phyloP scores from a whole-genome alignment of 169 alveolate species.

The Plasmodium relictum region DNA sequence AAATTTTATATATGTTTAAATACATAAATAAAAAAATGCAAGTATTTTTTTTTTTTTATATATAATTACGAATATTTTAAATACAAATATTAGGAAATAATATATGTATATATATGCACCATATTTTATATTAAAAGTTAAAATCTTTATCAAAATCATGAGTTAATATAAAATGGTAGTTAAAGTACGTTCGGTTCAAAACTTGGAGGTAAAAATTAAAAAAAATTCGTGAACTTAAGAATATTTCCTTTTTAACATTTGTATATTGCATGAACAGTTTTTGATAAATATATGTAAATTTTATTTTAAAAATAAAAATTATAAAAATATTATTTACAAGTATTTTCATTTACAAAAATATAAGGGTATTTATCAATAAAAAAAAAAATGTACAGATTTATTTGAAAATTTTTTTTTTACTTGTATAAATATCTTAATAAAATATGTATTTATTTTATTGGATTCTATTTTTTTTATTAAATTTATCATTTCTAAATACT shows the following conservation, averaged over 20 bases:
- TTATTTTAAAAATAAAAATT: no score
- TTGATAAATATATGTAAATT: background rate
- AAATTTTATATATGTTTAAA: background rate
- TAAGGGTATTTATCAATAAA: no score
- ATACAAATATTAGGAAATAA: slow-evolving; percentile 3
- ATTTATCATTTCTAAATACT: background rate
- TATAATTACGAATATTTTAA: slow-evolving; percentile 13
- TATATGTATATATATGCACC: background rate
- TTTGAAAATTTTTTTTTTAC: no score
- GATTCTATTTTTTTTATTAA: no score
- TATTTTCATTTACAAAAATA: no score
- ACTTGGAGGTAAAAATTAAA: slow-evolving; percentile 54
- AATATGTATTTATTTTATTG: no score
- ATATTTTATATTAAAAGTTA: no score
- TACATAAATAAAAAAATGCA: background rate
- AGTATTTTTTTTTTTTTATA: slow-evolving; percentile 1
- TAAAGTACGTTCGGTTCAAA: slow-evolving; percentile 72
- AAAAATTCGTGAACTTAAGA: background rate
- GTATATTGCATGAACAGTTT: background rate
- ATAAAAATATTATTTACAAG: no score
- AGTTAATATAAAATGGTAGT: slow-evolving; percentile 73
- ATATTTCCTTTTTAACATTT: background rate
- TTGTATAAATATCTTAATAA: no score
- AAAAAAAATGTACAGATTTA: no score
- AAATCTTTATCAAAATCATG: slow-evolving; percentile 40